A percentile compares a stretch with the other conserved stretches of the same genome.
These are phyloP conservation scores for Singerocomus inundabilis DNA, from an alignment of 1,284 basidiomycete species.

Conservation along the genomic window DNA sequence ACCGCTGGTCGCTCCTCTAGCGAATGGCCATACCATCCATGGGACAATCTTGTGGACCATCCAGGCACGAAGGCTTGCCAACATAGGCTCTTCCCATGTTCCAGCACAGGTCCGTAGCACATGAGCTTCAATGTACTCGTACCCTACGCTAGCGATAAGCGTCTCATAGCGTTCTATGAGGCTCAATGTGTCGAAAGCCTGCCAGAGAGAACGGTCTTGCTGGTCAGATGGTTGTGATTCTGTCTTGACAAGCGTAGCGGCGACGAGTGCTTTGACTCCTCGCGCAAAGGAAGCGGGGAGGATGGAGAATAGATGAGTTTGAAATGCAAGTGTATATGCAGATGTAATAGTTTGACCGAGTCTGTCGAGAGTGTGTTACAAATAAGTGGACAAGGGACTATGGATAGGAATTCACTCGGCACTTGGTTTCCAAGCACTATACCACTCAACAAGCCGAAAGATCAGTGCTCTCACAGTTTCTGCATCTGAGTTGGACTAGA, in stretches of 20 bases:
- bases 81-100: constrained; percentile 67
- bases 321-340: constrained; percentile 65
- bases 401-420: constrained; percentile 44
- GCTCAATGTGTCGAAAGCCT: constrained; percentile 69
- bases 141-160: constrained; percentile 79
- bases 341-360: constrained; percentile 58
- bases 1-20: constrained; percentile 59
- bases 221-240: constrained; percentile 32
- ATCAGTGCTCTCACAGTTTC: constrained; percentile 52
- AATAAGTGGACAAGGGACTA: constrained; percentile 4
- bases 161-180: constrained; percentile 84
- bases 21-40: constrained; percentile 83
- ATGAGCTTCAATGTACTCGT: constrained; percentile 78
- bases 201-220: constrained; percentile 49
- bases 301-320: constrained; percentile 64
- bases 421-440: constrained; percentile 60
- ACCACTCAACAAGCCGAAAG: constrained; percentile 62
- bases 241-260: constrained; percentile 50
- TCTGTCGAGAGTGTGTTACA: constrained; percentile 36
- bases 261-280: constrained; percentile 63
- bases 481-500: constrained; percentile 47
- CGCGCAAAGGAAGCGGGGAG: constrained; percentile 64
- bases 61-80: constrained; percentile 67
- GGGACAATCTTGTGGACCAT: constrained; percentile 76
- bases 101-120: constrained; percentile 65